Evolutionary conservation across 106 monocot species (phyloP), one percentile per base, ranked within the genome.

Genomic region (Dioscorea zingiberensis): DNA sequence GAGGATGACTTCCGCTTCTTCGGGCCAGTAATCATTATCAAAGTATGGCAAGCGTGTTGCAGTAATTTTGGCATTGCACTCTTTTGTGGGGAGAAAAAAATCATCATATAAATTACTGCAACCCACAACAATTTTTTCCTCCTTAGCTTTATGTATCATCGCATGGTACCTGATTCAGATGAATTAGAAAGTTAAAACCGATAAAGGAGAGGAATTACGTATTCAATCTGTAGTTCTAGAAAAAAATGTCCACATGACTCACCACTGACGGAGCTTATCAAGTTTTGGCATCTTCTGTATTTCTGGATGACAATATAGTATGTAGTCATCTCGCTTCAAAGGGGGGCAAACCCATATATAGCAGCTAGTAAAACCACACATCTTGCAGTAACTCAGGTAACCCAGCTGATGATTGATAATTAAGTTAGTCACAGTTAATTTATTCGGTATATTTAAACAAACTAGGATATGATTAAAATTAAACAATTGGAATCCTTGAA

Each of bases 11-110:
- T 95, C 91, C 46, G 91, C 95, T 72, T 80, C 76, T 59, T 83
- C 95, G 48, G 91, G 91, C 95, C 95, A 91, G 74, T 80, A 91
- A 66, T 95, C 95, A 48, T 74, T 80, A 45, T 95, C 95, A 74
- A 88, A 95, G 59, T 95, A 95, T 48, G 95, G 95, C 68, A 95
- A 76, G 15, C 79, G 80, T 25, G 88, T 71, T 48, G 95, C 87
- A 72, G 88, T 90, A 27, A 91, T 58, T 21, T 78, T 91, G 16
- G 73, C 78, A 62, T 78, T 88, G 65, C 76, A 79, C 75, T 95
- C 88, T 47, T 75, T 74, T 32, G 44, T 69, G 3, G 68, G 80
- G 46, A 77, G 58, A 62, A 95, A 82, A 69, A 85, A 95, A 26
- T 81, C 76, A 48, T 95, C 88, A 65, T 88, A 84, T 48, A 95